phyloP scores from a whole-genome alignment of 2,329 filamentous ascomycete species.

The Fusarium sp. region DNA sequence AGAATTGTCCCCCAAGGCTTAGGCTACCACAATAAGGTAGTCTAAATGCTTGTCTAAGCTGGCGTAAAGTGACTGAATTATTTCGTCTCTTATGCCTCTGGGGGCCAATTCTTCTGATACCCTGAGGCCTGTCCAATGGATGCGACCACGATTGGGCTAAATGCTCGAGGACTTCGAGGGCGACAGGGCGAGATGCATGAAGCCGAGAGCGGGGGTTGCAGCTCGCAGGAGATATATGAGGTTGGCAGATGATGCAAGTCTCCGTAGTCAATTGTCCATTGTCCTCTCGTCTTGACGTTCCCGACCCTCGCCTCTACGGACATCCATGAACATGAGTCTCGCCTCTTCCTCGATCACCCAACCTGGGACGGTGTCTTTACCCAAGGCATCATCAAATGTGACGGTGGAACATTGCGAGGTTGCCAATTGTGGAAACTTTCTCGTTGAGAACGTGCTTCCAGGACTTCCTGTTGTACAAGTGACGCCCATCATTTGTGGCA shows the following conservation, averaged over 20 bases:
- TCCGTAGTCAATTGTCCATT: neutral
- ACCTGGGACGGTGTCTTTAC: neutral
- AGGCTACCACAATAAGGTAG: no score
- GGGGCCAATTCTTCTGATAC: no score
- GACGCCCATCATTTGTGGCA: conserved; percentile 33
- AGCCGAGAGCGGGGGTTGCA: neutral
- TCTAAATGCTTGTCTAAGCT: no score
- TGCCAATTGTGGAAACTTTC: no score
- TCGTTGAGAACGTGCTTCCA: neutral
- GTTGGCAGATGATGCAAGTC: no score
- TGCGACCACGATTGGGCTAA: neutral
- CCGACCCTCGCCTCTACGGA: neutral
- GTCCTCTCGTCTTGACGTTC: neutral
- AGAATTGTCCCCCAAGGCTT: no score
- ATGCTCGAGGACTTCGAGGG: neutral
- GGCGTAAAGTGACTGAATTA: no score
- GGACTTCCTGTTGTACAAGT: conserved; percentile 34
- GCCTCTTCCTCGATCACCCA: neutral
- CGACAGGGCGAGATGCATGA: neutral
- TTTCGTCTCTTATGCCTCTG: no score
- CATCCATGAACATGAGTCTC: neutral
- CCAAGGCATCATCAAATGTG: neutral
- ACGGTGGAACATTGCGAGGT: neutral
- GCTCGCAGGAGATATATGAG: neutral
- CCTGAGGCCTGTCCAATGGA: no score